Evolutionary conservation across 306 rosid species (phyloP).

Genomic region (Ziziphus jujuba): DNA sequence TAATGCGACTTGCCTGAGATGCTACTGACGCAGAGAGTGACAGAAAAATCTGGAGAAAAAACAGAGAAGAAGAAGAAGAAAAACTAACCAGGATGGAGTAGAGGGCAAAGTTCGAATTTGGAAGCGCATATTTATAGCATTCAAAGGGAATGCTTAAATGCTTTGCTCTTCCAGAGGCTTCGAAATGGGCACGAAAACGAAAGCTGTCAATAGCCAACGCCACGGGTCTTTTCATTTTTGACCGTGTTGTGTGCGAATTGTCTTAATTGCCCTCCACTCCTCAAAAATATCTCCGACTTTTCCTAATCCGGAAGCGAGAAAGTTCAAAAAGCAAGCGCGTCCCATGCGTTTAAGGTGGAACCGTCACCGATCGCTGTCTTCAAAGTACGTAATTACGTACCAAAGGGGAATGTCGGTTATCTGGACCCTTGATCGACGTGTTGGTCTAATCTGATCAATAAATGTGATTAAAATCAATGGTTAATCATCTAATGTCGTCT

Average conservation of each 20-base stretch:
- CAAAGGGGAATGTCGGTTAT: too few relatives aligned
- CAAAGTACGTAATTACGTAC: not conserved
- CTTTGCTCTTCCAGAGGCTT: slow-evolving; percentile 5
- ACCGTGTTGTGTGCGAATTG: not conserved
- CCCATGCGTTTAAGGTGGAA: not conserved
- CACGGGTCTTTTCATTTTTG: not conserved
- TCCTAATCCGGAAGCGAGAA: not conserved
- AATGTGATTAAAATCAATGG: not conserved
- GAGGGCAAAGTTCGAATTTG: not conserved
- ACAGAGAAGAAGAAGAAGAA: not conserved
- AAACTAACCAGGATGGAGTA: too few relatives aligned
- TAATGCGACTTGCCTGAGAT: slow-evolving; percentile 11
- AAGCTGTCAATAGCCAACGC: not conserved
- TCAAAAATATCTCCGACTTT: slow-evolving; percentile 8
- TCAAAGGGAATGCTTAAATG: too few relatives aligned
- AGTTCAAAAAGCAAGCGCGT: not conserved
- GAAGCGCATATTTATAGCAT: slow-evolving; percentile 1
- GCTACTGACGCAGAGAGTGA: not conserved
- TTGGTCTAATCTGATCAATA: not conserved
- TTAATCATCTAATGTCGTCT: not conserved
- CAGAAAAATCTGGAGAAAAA: not conserved
- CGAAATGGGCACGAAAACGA: not conserved
- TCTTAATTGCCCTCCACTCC: not conserved
- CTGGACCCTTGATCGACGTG: not conserved
- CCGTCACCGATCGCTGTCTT: not conserved